Percentiles rank a stretch among this genome's conserved stretches.
These are phyloP conservation scores for Collybiopsis confluens DNA, from an alignment of 768 basidiomycete species.

Conservation along the genomic window DNA sequence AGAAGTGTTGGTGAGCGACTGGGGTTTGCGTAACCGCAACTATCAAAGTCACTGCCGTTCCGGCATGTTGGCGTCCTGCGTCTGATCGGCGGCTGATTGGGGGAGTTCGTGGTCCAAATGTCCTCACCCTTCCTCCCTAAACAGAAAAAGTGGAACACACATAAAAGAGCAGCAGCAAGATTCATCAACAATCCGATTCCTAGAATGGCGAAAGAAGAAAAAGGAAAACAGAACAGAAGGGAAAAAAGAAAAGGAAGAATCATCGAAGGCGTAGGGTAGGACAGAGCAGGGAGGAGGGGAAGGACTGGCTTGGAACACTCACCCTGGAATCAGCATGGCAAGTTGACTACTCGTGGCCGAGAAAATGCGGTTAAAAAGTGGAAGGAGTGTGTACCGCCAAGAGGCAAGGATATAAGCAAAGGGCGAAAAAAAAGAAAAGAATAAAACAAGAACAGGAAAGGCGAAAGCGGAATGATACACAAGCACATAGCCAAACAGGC, in stretches of 20 bases:
- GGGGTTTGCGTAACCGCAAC: too few relatives aligned
- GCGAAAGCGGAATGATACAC: background rate
- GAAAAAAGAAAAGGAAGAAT: background rate
- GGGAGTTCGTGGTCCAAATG: background rate
- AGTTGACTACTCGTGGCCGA: too few relatives aligned
- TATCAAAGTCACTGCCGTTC: background rate
- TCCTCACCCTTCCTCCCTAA: conserved; percentile 7
- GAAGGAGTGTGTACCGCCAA: background rate
- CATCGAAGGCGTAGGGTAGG: background rate
- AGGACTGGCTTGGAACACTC: conserved; percentile 4
- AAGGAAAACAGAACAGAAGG: background rate
- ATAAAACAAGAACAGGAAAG: background rate
- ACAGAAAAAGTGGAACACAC: background rate
- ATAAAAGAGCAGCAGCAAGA: background rate
- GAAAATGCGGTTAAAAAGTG: background rate
- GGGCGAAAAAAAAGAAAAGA: background rate
- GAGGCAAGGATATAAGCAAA: background rate
- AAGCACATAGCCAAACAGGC: background rate
- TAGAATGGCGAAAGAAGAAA: background rate
- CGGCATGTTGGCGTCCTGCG: background rate
- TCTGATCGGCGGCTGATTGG: background rate
- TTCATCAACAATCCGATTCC: conserved; percentile 1
- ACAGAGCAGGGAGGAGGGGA: background rate
- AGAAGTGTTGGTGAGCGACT: too few relatives aligned
- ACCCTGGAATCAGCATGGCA: background rate